Base-by-base conservation (phyloP, 2,329 filamentous ascomycete genomes). In the Arthrobotrys pseudoclavata region DNA sequence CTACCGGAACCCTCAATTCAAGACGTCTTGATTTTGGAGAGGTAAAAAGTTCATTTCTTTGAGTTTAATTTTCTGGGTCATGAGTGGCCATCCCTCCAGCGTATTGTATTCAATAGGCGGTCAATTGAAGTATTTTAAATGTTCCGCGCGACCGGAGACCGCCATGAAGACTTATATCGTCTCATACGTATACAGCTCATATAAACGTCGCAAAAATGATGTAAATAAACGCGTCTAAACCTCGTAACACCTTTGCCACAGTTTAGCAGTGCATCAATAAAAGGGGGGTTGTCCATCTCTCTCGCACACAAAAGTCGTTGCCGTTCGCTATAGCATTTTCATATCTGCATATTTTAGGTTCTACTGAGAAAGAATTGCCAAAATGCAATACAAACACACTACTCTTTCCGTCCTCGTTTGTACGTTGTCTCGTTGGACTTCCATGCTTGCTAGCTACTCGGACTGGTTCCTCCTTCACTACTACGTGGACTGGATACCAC, bases 401-500 rank as follows among this genome's bases (percentile, higher is more conserved):
- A 42, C 22, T 29, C 40, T 69, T 20, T 20, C 57, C 0, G 15
- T 31, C 13, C 52, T 76, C 20, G 72, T n/a, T n/a, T n/a, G n/a
- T n/a, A n/a, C n/a, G n/a, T n/a, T n/a, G n/a, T n/a, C n/a, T n/a
- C n/a, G n/a, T n/a, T n/a, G n/a, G n/a, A n/a, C n/a, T n/a, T n/a
- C n/a, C n/a, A n/a, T n/a, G n/a, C n/a, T n/a, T n/a, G n/a, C n/a
- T n/a, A n/a, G n/a, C 29, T 22, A 69, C 66, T 15, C 18, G 13
- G 22, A 60, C 64, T 4, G 10, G n/a, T 34, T 37, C 52, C 24
- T 57, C 50, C 9, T 31, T 22, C 24, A 69, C 63, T 13, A 40
- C 55, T 9, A 76, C 72, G 4, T 64, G 48, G 40, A 76, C 72
- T 1, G 72, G 66, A 60, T 52, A 40, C 31, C 15, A 60, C 63